Evolutionary conservation across 805 yeast genomes (phyloP).

Genomic region (Maudiozyma pseudohumilis): DNA sequence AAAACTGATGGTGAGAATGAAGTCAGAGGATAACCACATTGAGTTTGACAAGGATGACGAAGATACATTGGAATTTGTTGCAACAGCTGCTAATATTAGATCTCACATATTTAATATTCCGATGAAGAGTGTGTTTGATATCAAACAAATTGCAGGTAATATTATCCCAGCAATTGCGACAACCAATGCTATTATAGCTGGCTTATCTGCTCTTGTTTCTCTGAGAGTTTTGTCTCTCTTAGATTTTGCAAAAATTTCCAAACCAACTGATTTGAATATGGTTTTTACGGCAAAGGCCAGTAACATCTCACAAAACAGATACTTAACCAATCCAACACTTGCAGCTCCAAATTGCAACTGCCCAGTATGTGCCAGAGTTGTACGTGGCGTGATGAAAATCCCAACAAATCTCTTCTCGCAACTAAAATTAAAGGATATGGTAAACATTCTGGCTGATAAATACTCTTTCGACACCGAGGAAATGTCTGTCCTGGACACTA

Average conservation of each 20-base stretch:
- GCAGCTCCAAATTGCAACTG: conserved; percentile 63
- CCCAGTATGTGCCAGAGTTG: conserved; percentile 47
- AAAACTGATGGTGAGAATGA: conserved; percentile 40
- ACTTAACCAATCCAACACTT: conserved; percentile 54
- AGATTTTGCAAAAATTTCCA: conserved; percentile 24
- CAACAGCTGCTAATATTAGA: conserved; percentile 73
- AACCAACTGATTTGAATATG: conserved; percentile 34
- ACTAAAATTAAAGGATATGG: conserved; percentile 40
- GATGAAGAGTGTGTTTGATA: conserved; percentile 67
- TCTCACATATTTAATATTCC: conserved; percentile 63
- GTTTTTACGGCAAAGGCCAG: conserved; percentile 44
- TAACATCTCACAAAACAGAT: conserved; percentile 36
- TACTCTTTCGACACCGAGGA: conserved; percentile 42
- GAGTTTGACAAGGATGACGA: conserved; percentile 92
- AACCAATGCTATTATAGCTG: conserved; percentile 91
- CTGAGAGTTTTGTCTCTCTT: conserved; percentile 39
- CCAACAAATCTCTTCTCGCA: conserved; percentile 12
- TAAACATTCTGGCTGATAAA: conserved; percentile 38
- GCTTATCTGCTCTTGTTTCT: conserved; percentile 70
- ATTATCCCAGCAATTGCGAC: conserved; percentile 98
- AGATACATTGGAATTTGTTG: conserved; percentile 82
- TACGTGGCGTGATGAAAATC: conserved; percentile 41
- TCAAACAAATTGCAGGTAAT: conserved; percentile 93
- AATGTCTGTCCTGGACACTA: conserved; percentile 24
- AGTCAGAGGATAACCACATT: conserved; percentile 31